A percentile compares a stretch with the other conserved stretches of the same genome.
Conservation (phyloP, 805 yeast genomes). For the Yarrowia keelungensis region DNA sequence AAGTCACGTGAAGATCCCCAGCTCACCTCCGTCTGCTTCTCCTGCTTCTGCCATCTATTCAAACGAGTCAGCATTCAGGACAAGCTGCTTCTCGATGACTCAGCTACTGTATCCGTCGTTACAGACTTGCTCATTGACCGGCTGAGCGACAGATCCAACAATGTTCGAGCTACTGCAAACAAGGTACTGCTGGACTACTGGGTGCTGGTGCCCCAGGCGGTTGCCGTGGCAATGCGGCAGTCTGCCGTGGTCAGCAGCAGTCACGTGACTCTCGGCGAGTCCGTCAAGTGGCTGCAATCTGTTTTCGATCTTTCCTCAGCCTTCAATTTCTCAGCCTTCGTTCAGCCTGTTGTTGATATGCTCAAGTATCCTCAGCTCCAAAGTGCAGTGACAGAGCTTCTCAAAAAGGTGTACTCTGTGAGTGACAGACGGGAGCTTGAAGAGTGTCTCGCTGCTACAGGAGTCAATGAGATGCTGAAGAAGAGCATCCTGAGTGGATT, state of each 20-base stretch:
- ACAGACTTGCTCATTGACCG: constrained; percentile 49
- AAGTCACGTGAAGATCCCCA: constrained; percentile 40
- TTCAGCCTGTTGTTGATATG: constrained; percentile 49
- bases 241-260: constrained; percentile 48
- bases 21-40: constrained; percentile 49
- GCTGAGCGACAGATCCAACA: constrained; percentile 47
- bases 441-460: constrained; percentile 1
- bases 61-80: constrained; percentile 55
- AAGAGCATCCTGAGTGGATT: not conserved
- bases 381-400: not conserved
- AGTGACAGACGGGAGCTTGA: constrained; percentile 6
- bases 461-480: not conserved
- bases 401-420: constrained; percentile 20
- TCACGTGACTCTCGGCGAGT: constrained; percentile 43
- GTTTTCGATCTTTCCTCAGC: constrained; percentile 46
- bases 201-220: constrained; percentile 44
- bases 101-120: constrained; percentile 44
- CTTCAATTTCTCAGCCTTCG: constrained; percentile 45
- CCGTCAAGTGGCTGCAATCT: constrained; percentile 44
- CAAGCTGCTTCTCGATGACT: constrained; percentile 47
- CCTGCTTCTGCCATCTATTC: constrained; percentile 56
- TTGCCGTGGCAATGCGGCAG: constrained; percentile 49
- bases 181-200: constrained; percentile 51
- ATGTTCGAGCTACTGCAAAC: constrained; percentile 46
- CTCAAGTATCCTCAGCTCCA: constrained; percentile 41